phyloP scores from a whole-genome alignment of 805 yeast species.

The Spathaspora gorwiae region DNA sequence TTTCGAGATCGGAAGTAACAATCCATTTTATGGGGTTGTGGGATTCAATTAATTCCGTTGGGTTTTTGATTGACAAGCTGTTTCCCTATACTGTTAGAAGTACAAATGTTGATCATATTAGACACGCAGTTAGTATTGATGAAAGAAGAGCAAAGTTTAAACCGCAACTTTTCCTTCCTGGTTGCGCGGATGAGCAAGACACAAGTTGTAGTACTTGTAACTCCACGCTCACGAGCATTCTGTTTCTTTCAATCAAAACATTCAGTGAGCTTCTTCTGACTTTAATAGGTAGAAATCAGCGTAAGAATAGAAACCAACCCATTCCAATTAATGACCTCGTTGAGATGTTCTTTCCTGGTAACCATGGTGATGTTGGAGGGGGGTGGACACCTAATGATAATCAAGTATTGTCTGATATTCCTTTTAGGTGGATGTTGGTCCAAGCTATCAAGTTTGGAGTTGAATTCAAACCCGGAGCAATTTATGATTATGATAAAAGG shows the following conservation, averaged over 20 bases:
- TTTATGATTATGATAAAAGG: constrained; percentile 36
- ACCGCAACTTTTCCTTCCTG: constrained; percentile 48
- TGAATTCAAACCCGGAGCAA: constrained; percentile 33
- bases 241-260: constrained; percentile 1
- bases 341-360: constrained; percentile 67
- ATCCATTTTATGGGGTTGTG: constrained; percentile 63
- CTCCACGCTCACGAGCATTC: not conserved
- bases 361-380: constrained; percentile 68
- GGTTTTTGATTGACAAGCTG: constrained; percentile 50
- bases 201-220: not conserved
- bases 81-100: constrained; percentile 56
- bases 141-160: constrained; percentile 63
- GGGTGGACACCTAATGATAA: constrained; percentile 50
- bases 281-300: not conserved
- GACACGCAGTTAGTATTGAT: constrained; percentile 67
- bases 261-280: constrained; percentile 1
- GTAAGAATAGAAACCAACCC: not conserved
- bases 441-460: constrained; percentile 52
- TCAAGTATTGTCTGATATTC: constrained; percentile 43
- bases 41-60: constrained; percentile 68
- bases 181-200: constrained; percentile 4
- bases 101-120: constrained; percentile 49
- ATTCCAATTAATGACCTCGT: constrained; percentile 19
- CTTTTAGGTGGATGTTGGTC: constrained; percentile 59
- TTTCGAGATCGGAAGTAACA: constrained; percentile 41